Conservation (phyloP, 2,329 filamentous ascomycete species). For the Thielaviopsis punctulata region DNA sequence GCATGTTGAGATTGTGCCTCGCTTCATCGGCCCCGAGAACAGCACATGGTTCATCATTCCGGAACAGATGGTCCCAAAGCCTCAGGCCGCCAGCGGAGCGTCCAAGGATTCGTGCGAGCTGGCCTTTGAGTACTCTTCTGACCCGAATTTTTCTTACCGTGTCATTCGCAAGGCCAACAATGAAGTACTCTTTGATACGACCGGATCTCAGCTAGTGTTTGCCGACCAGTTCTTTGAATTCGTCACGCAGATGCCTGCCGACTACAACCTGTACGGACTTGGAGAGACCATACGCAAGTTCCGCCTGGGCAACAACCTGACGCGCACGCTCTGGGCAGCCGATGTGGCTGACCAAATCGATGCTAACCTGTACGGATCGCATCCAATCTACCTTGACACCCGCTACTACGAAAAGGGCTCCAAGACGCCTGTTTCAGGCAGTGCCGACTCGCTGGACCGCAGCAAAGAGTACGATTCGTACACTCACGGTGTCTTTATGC, state of each 20-base stretch:
- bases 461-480: slow-evolving; percentile 43
- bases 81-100: slow-evolving; percentile 43
- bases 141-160: slow-evolving; percentile 49
- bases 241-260: slow-evolving; percentile 43
- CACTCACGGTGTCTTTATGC: slow-evolving; percentile 60
- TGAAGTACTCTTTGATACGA: slow-evolving; percentile 52
- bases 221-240: slow-evolving; percentile 69
- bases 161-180: slow-evolving; percentile 40
- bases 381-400: slow-evolving; percentile 67
- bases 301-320: slow-evolving; percentile 55
- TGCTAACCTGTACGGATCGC: slow-evolving; percentile 56
- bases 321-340: slow-evolving; percentile 43
- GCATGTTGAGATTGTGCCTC: slow-evolving; percentile 52
- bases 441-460: slow-evolving; percentile 22
- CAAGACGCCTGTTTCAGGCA: slow-evolving; percentile 29
- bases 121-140: slow-evolving; percentile 34
- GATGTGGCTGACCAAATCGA: slow-evolving; percentile 50
- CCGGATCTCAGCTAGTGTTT: slow-evolving; percentile 47
- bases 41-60: slow-evolving; percentile 50
- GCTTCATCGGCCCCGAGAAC: slow-evolving; percentile 42
- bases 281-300: slow-evolving; percentile 58
- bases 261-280: slow-evolving; percentile 61
- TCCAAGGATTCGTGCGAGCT: slow-evolving; percentile 46
- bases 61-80: slow-evolving; percentile 42
- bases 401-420: slow-evolving; percentile 47